Evolutionary conservation across 306 rosid species (phyloP).

Genomic region (Trifolium repens): DNA sequence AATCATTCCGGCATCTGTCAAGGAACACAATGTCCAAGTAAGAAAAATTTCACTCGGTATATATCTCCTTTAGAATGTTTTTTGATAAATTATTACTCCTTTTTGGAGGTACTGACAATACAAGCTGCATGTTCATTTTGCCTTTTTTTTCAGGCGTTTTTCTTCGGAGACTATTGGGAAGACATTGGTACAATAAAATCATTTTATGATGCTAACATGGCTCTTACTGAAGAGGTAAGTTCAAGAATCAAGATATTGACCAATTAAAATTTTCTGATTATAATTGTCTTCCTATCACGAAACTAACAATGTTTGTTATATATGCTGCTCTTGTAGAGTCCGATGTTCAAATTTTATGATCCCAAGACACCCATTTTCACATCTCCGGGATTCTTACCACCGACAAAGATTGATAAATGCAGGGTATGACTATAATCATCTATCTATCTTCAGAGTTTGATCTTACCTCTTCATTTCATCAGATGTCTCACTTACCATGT

Average conservation of each 20-base stretch:
- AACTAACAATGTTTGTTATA: not conserved
- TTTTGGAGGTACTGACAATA: constrained; percentile 3
- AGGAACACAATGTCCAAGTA: constrained; percentile 80
- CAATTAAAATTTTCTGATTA: constrained; percentile 3
- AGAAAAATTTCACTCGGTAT: constrained; percentile 36
- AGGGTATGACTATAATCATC: constrained; percentile 54
- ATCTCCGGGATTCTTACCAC: constrained; percentile 92
- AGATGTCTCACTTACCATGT: constrained; percentile 39
- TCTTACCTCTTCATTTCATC: constrained; percentile 2
- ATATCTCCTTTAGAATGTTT: constrained; percentile 25
- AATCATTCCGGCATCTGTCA: constrained; percentile 89
- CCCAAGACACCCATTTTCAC: constrained; percentile 88
- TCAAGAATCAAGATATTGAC: constrained; percentile 30
- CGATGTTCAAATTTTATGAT: constrained; percentile 81
- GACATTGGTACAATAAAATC: constrained; percentile 89
- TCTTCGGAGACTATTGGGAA: constrained; percentile 93
- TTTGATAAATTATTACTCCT: constrained; percentile 8
- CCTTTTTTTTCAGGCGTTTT: constrained; percentile 62
- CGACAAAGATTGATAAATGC: constrained; percentile 87
- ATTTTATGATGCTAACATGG: constrained; percentile 83
- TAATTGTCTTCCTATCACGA: not conserved
- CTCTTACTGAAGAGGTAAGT: constrained; percentile 86
- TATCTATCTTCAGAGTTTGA: not conserved
- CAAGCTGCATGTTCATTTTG: constrained; percentile 15
- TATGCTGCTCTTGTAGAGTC: constrained; percentile 55